A percentile compares a stretch with the other conserved stretches of the same genome.
Conservation (phyloP, 2,329 filamentous ascomycete species). For the Trichophyton verrucosum region DNA sequence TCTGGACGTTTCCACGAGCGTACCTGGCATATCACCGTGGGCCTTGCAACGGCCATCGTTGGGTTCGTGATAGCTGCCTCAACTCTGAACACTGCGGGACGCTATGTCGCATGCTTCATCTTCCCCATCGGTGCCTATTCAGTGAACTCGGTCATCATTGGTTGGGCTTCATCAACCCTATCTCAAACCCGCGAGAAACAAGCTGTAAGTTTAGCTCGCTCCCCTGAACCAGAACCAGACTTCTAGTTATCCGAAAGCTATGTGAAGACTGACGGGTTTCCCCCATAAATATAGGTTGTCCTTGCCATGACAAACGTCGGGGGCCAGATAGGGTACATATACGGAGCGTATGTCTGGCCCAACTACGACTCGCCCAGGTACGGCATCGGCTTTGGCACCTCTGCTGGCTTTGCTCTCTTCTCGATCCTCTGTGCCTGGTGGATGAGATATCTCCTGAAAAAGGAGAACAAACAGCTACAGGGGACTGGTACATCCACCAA, state of each 20-base stretch:
- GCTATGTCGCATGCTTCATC: slow-evolving; percentile 24
- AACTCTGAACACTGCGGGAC: slow-evolving; percentile 19
- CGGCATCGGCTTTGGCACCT: slow-evolving; percentile 13
- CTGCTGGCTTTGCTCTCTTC: slow-evolving; percentile 13
- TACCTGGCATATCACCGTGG: slow-evolving; percentile 21
- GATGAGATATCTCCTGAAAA: slow-evolving; percentile 13
- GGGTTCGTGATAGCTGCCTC: slow-evolving; percentile 23
- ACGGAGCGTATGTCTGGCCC: slow-evolving; percentile 29
- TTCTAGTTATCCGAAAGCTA: neutral
- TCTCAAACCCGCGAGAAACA: slow-evolving; percentile 35
- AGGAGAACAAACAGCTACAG: slow-evolving; percentile 11
- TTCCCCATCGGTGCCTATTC: slow-evolving; percentile 24
- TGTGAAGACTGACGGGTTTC: neutral
- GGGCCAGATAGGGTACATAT: slow-evolving; percentile 31
- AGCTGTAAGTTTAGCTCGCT: slow-evolving; percentile 20
- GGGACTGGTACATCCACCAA: slow-evolving; percentile 7
- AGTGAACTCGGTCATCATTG: slow-evolving; percentile 31
- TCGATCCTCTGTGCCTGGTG: slow-evolving; percentile 15
- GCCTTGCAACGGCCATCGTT: slow-evolving; percentile 18
- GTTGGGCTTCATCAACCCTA: slow-evolving; percentile 32
- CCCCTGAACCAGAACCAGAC: neutral
- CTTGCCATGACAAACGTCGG: slow-evolving; percentile 33
- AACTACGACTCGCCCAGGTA: slow-evolving; percentile 14
- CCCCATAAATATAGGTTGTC: slow-evolving; percentile 8
- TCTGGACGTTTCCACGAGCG: slow-evolving; percentile 34